These are phyloP conservation scores for Metrosideros polymorpha DNA, from an alignment of 441 rosid genomes.

Conservation along the genomic window DNA sequence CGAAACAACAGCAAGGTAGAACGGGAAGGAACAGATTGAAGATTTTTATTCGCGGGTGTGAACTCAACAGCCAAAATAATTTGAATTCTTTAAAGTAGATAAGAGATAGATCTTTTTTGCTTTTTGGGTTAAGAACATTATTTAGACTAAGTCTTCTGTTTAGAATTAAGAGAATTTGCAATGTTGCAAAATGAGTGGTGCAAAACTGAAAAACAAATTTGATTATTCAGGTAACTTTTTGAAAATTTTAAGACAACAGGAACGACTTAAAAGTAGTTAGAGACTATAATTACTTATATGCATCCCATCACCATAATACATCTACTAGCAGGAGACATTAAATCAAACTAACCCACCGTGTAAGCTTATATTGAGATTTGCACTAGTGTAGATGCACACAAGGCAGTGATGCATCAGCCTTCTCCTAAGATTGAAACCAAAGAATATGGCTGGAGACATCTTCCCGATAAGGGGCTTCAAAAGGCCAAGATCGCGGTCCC, in stretches of 20 bases:
- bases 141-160: not conserved
- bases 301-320: too few species aligned
- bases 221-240: not conserved
- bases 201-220: too few species aligned
- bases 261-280: too few species aligned
- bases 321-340: too few species aligned
- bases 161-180: not conserved
- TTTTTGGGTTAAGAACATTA: not conserved
- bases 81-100: not conserved
- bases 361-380: too few species aligned
- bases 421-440: too few species aligned
- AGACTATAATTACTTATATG: too few species aligned
- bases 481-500: constrained; percentile 71
- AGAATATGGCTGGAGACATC: too few species aligned
- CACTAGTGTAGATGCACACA: too few species aligned
- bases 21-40: not conserved
- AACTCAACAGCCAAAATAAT: not conserved
- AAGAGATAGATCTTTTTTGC: not conserved
- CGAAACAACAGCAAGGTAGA: not conserved
- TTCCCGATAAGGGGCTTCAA: too few species aligned
- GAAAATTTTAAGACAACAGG: not conserved
- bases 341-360: too few species aligned
- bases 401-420: too few species aligned
- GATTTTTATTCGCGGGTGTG: not conserved
- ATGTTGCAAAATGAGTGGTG: not conserved